Conservation (phyloP, 306 rosid species). For the Vachellia pachyceras region DNA sequence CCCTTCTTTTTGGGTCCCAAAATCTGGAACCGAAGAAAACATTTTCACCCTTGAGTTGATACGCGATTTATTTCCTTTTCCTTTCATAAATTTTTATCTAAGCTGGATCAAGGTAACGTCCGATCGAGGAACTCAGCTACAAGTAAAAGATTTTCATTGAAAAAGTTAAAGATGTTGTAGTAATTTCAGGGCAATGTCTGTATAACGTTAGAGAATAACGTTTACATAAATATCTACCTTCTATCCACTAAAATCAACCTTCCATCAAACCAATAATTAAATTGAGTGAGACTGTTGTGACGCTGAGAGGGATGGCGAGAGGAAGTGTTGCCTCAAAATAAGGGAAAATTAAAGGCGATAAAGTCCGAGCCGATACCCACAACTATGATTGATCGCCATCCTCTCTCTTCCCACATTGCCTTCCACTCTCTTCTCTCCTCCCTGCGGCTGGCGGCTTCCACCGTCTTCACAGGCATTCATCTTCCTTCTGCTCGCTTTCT, state of each 20-base stretch:
- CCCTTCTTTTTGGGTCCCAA: neutral
- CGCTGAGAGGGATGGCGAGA: neutral
- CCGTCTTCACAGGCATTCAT: slow-evolving; percentile 33
- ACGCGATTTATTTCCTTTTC: too few relatives aligned
- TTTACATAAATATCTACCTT: too few relatives aligned
- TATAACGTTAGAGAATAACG: too few relatives aligned
- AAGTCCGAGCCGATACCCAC: slow-evolving; percentile 57
- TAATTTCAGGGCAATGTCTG: neutral
- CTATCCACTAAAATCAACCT: too few relatives aligned
- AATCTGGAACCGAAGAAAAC: neutral
- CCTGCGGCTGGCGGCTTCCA: slow-evolving; percentile 24
- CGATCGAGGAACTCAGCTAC: too few relatives aligned
- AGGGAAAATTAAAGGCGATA: slow-evolving; percentile 48
- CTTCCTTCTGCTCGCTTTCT: slow-evolving; percentile 56
- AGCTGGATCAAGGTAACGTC: too few relatives aligned
- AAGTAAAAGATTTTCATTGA: neutral
- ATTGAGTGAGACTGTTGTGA: neutral
- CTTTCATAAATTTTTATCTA: too few relatives aligned
- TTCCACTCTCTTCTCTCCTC: slow-evolving; percentile 25
- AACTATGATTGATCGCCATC: slow-evolving; percentile 30
- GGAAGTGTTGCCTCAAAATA: slow-evolving; percentile 40
- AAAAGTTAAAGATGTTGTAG: neutral
- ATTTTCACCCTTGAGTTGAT: neutral
- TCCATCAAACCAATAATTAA: too few relatives aligned
- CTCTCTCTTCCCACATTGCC: slow-evolving; percentile 31